Conservation (phyloP, 306 rosid genomes). For the Ceratonia siliqua region DNA sequence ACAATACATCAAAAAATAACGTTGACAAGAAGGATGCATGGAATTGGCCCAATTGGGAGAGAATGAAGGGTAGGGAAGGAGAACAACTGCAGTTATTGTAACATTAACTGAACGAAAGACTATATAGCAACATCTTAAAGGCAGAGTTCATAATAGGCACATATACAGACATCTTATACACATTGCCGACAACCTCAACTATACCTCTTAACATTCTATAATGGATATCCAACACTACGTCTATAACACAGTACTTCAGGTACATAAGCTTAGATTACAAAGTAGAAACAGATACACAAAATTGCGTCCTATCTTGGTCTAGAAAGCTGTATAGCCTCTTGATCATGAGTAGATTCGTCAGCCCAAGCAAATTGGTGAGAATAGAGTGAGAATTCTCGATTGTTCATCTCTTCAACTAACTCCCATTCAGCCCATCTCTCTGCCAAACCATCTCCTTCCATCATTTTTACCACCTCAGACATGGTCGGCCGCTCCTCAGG, state of each 20-base stretch:
- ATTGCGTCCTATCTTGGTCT: conserved; percentile 62
- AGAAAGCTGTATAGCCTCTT: conserved; percentile 86
- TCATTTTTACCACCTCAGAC: conserved; percentile 53
- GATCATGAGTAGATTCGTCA: conserved; percentile 78
- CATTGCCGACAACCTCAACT: too few relatives aligned
- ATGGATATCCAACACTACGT: conserved; percentile 19
- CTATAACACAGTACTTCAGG: conserved; percentile 18
- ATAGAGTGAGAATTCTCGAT: conserved; percentile 31
- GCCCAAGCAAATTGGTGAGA: conserved; percentile 71
- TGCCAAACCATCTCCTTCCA: conserved; percentile 54
- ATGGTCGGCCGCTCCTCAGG: conserved; percentile 67
- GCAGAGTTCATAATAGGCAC: background rate
- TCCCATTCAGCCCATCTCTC: conserved; percentile 76
- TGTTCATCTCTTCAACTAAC: conserved; percentile 50
- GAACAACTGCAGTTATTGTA: too few relatives aligned
- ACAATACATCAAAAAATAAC: too few relatives aligned
- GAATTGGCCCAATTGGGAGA: too few relatives aligned
- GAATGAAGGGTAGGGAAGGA: too few relatives aligned
- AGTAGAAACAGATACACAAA: conserved; percentile 37
- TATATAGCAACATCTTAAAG: too few relatives aligned
- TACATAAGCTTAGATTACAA: background rate
- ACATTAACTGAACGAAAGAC: too few relatives aligned
- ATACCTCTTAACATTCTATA: background rate
- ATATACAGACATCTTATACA: too few relatives aligned
- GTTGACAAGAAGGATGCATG: too few relatives aligned